phyloP scores from a whole-genome alignment of 2,329 filamentous ascomycete species.

The Trichoderma arundinaceum region DNA sequence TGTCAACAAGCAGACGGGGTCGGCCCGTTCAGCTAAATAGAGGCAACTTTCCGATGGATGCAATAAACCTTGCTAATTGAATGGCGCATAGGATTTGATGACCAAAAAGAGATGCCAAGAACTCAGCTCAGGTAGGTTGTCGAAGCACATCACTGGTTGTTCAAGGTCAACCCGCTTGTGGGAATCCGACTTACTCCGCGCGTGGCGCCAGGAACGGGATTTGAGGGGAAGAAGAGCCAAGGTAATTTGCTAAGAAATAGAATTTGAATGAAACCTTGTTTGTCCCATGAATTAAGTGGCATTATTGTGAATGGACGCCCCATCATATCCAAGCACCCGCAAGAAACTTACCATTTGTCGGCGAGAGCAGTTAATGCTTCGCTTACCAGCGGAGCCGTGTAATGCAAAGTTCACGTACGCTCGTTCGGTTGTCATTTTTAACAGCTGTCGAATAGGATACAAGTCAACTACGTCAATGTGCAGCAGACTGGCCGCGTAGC shows the following conservation, averaged over 20 bases:
- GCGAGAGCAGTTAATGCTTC: not conserved
- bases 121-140: not conserved
- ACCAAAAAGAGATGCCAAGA: not conserved
- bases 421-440: not conserved
- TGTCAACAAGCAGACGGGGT: not conserved
- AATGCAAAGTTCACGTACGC: not conserved
- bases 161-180: too few species aligned
- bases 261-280: not conserved
- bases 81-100: not conserved
- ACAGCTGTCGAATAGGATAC: not conserved
- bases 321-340: not conserved
- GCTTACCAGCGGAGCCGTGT: not conserved
- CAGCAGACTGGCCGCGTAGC: not conserved
- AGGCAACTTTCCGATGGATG: not conserved
- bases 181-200: not conserved
- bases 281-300: not conserved
- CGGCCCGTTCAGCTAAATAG: not conserved
- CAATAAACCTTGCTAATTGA: not conserved
- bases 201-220: not conserved
- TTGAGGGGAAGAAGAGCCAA: not conserved
- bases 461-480: constrained; percentile 20
- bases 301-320: not conserved
- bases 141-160: not conserved
- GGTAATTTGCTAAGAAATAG: not conserved
- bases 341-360: not conserved